phyloP scores from a whole-genome alignment of 163 green algal species.

The Picocystis sp. region DNA sequence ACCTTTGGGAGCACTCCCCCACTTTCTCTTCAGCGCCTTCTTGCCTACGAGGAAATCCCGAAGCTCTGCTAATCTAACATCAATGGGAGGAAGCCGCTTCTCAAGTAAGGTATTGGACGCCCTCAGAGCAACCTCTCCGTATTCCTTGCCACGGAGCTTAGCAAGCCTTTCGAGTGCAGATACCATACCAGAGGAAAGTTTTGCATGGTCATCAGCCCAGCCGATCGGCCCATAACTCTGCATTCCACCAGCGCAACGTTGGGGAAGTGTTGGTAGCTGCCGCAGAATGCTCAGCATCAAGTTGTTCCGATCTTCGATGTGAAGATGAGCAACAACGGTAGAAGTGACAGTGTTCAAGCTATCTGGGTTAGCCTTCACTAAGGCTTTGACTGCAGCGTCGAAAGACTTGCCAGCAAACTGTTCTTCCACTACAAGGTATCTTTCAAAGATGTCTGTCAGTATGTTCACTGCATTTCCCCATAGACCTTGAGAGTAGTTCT shows the following conservation, averaged over 20 bases:
- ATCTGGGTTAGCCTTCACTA: background rate
- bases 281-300: slow-evolving; percentile 2
- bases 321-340: background rate
- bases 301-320: slow-evolving; percentile 1
- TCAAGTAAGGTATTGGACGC: slow-evolving; percentile 13
- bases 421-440: no score
- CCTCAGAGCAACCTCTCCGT: slow-evolving; percentile 13
- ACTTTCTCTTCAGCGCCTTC: slow-evolving; percentile 6
- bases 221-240: slow-evolving; percentile 2
- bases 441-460: no score
- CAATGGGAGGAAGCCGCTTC: slow-evolving; percentile 8
- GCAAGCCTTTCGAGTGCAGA: background rate
- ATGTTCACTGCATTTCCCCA: no score
- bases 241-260: background rate
- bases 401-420: no score
- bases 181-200: background rate
- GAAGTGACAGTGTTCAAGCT: background rate
- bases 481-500: no score
- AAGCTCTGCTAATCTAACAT: slow-evolving; percentile 13
- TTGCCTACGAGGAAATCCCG: slow-evolving; percentile 8
- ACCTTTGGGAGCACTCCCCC: slow-evolving; percentile 1
- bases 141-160: slow-evolving; percentile 7
- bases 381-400: no score
- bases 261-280: slow-evolving; percentile 1
- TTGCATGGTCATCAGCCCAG: slow-evolving; percentile 3